Percentiles rank a stretch among this genome's conserved stretches.
These are phyloP conservation scores for Penicillium expansum DNA, from an alignment of 2,329 filamentous ascomycete genomes.

Conservation along the genomic window DNA sequence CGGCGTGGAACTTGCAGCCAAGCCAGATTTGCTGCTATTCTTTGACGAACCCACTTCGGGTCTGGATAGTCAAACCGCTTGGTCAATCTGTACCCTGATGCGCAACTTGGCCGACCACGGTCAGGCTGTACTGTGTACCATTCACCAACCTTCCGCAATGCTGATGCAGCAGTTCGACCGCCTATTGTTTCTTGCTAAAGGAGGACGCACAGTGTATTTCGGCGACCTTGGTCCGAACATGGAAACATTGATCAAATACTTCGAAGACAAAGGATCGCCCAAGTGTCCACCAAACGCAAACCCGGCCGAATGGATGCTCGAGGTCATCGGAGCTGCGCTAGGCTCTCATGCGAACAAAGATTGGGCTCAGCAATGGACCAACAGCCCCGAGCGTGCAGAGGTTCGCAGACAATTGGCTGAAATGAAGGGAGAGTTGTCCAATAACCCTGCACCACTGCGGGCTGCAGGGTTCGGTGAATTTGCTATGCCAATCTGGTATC, in stretches of 20 bases:
- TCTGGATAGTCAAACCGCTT: conserved; percentile 91
- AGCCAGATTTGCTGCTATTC: conserved; percentile 84
- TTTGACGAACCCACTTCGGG: conserved; percentile 94
- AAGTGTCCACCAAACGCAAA: conserved; percentile 62
- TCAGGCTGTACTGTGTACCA: conserved; percentile 90
- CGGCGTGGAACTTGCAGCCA: conserved; percentile 89
- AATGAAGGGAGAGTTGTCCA: conserved; percentile 23
- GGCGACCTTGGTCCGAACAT: conserved; percentile 64
- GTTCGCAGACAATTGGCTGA: conserved; percentile 53
- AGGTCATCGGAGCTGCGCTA: conserved; percentile 58
- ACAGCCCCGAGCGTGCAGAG: conserved; percentile 54
- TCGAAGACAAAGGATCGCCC: conserved; percentile 62
- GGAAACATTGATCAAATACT: conserved; percentile 58
- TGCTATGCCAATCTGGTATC: conserved; percentile 66
- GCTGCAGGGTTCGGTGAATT: conserved; percentile 68
- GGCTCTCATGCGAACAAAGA: conserved; percentile 62
- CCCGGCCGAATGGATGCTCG: conserved; percentile 73
- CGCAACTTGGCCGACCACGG: conserved; percentile 86
- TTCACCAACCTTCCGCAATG: conserved; percentile 92
- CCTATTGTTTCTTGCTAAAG: conserved; percentile 61
- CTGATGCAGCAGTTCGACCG: conserved; percentile 82
- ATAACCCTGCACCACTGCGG: conserved; percentile 36
- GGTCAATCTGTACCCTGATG: conserved; percentile 83
- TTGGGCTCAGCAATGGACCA: conserved; percentile 63
- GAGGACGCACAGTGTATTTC: conserved; percentile 68